Percentiles rank a stretch among this genome's conserved stretches.
These are phyloP conservation scores for Pelargonium nanum DNA, from an alignment of 345 rosid species.

Conservation along the genomic window DNA sequence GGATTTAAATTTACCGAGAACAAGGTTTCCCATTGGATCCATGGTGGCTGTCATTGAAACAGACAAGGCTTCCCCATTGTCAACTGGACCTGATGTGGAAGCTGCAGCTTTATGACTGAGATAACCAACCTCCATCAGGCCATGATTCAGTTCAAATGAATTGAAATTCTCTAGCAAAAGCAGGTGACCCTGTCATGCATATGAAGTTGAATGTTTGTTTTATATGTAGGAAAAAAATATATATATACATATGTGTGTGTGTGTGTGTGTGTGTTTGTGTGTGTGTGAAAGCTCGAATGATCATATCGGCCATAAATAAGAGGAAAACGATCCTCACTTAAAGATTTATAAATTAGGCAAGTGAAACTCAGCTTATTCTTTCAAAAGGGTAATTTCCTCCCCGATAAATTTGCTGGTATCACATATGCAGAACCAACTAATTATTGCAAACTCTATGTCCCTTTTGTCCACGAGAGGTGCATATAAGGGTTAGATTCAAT, in stretches of 20 bases:
- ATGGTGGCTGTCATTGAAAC: constrained; percentile 86
- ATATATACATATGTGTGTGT: too few species aligned
- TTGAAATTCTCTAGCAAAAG: constrained; percentile 66
- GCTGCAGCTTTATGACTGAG: constrained; percentile 30
- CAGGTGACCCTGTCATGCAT: constrained; percentile 61
- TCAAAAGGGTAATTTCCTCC: too few species aligned
- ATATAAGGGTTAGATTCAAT: too few species aligned
- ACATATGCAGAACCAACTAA: too few species aligned
- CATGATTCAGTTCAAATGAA: constrained; percentile 58
- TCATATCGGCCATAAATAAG: not conserved
- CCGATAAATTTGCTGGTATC: too few species aligned
- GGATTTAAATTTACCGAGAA: constrained; percentile 51
- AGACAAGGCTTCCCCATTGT: constrained; percentile 37
- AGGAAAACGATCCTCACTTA: too few species aligned
- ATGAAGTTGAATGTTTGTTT: constrained; percentile 12
- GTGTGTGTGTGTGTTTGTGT: too few species aligned
- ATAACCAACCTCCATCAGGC: constrained; percentile 80
- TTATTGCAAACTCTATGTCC: too few species aligned
- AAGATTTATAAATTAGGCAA: too few species aligned
- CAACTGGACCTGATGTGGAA: constrained; percentile 24
- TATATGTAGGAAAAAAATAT: not conserved
- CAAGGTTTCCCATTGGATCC: constrained; percentile 58
- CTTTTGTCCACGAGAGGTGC: too few species aligned
- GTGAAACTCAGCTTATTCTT: too few species aligned
- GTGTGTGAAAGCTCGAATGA: too few species aligned